Percentiles rank a stretch among this genome's conserved stretches.
phyloP scores from a whole-genome alignment of 768 basidiomycete genomes.

The Lactarius indigo region DNA sequence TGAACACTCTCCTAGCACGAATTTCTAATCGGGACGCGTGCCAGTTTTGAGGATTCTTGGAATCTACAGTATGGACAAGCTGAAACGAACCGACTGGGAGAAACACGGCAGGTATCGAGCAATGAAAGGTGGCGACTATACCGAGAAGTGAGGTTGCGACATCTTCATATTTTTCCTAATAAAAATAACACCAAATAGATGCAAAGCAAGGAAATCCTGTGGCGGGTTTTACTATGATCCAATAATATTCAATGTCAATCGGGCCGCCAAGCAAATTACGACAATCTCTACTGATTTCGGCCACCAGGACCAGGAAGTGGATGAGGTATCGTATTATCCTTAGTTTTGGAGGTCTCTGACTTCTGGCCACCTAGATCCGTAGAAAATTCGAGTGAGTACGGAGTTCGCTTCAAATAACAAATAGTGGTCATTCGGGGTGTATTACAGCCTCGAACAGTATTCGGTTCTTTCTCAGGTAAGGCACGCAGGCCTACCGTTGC shows the following conservation, averaged over 20 bases:
- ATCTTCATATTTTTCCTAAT: too few species aligned
- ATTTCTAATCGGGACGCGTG: background rate
- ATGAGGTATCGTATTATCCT: slow-evolving; percentile 12
- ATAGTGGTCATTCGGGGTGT: background rate
- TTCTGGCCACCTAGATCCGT: background rate
- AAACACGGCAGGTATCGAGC: slow-evolving; percentile 5
- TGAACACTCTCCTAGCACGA: background rate
- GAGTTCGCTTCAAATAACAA: background rate
- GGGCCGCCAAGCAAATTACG: background rate
- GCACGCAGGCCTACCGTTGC: too few species aligned
- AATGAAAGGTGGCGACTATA: slow-evolving; percentile 3
- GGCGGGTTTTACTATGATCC: slow-evolving; percentile 4
- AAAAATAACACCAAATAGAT: slow-evolving; percentile 12
- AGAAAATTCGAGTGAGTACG: slow-evolving; percentile 17
- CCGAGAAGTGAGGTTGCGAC: slow-evolving; percentile 1
- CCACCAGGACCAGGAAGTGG: background rate
- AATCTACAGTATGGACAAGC: slow-evolving; percentile 10
- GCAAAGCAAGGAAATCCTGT: slow-evolving; percentile 8
- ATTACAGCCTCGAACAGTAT: slow-evolving; percentile 20
- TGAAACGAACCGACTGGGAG: slow-evolving; percentile 17
- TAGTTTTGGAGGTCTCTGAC: background rate
- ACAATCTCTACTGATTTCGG: background rate
- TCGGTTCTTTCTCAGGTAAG: slow-evolving; percentile 16
- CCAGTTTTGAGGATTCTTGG: slow-evolving; percentile 13
- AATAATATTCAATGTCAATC: background rate